Evolutionary conservation across 2,329 filamentous ascomycete genomes (phyloP), one percentile per base, ranked within the genome.

Genomic region (Neofusicoccum parvum): DNA sequence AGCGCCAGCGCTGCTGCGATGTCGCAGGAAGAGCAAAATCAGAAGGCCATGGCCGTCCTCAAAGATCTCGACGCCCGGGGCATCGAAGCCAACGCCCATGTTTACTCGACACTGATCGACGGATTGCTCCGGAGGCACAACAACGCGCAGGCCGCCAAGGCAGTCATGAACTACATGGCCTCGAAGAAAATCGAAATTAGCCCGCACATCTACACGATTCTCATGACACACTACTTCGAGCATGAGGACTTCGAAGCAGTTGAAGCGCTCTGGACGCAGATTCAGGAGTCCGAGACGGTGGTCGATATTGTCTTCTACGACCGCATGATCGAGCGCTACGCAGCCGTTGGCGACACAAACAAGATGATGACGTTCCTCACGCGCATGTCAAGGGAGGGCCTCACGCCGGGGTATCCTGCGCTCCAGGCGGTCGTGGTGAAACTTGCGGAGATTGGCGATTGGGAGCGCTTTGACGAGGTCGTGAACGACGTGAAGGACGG

Each of bases 91-190:
- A 59, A 36, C 17, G 37, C 12, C 2, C 37, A 58, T 14, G 32
- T 86, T 2, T 94, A 91, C 75, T 86, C 83, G 71, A 88, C 90
- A 74, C 86, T 92, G 74, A 86, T 94, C 62, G 84, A 92, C 75
- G 80, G 85, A 17, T 79, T 92, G 11, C 80, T 91, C 68, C 82
- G 78, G 71, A 75, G 69, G 48, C 76, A 80, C 64, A 69, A 74
- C 34, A 85, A 85, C 69, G 67, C 80, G 53, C 37, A 69, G 1
- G 86, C 87, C 64, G 84, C 91, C 14, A 82, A 84, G 50, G 82
- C 82, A 1, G 82, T 94, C 7, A 81, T 92, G 49, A 76, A 80
- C 1, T 86, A 90, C 74, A 90, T 95, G 83, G 78, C 79, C 59
- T 70, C 72, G 5, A 78, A 81, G 27, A 83, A 84, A 20, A 72